Conservation (phyloP, 2,329 filamentous ascomycete genomes). For the Venturia asperata region DNA sequence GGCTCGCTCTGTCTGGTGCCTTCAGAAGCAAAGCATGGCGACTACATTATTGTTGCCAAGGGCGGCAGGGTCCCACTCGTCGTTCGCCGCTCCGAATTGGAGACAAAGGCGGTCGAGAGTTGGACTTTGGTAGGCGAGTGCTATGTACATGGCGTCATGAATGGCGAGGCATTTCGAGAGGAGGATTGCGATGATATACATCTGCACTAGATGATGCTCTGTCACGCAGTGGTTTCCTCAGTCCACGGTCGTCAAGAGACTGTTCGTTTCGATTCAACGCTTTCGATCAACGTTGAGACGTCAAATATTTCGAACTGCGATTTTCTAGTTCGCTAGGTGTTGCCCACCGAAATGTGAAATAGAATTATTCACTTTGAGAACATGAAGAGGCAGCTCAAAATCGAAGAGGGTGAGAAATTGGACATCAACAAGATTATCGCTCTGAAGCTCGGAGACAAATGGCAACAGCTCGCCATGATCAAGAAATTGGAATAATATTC, state of each 20-base stretch:
- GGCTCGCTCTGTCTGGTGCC: slow-evolving; percentile 8
- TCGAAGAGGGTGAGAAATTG: background rate
- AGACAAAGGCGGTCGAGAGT: background rate
- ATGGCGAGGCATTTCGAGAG: background rate
- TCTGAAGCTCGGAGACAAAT: background rate
- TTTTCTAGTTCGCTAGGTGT: too few relatives aligned
- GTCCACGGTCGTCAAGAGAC: too few relatives aligned
- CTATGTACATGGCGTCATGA: slow-evolving; percentile 10
- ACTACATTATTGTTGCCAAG: background rate
- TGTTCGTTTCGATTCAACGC: too few relatives aligned
- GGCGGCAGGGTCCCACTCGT: slow-evolving; percentile 9
- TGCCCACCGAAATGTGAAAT: too few relatives aligned
- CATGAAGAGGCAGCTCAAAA: background rate
- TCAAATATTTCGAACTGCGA: too few relatives aligned
- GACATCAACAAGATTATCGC: background rate
- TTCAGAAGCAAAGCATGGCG: background rate
- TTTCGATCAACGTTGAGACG: too few relatives aligned
- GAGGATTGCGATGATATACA: slow-evolving; percentile 4
- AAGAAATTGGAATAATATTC: background rate
- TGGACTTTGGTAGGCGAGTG: slow-evolving; percentile 5
- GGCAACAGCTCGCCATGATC: background rate
- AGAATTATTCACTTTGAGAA: background rate
- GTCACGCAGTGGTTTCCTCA: too few relatives aligned
- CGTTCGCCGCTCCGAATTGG: background rate
- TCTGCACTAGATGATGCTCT: background rate